Evolutionary conservation across 805 yeast genomes (phyloP).

Genomic region (Cyberlindnera americana): DNA sequence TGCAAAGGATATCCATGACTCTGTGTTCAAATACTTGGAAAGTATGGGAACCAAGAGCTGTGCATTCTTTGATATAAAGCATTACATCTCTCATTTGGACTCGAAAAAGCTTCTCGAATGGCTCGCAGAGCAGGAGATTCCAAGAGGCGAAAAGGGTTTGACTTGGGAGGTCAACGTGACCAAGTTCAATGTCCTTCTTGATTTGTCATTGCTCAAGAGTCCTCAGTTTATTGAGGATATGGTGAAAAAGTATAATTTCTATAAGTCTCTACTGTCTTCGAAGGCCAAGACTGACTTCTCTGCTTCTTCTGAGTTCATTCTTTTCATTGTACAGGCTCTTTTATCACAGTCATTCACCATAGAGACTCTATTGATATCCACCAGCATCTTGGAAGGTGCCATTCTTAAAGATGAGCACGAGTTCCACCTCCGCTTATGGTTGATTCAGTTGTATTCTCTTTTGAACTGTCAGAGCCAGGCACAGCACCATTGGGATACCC

Average conservation of each 20-base stretch:
- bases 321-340: constrained; percentile 47
- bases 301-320: constrained; percentile 60
- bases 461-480: constrained; percentile 56
- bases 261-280: constrained; percentile 33
- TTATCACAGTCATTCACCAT: constrained; percentile 23
- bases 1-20: constrained; percentile 21
- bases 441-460: constrained; percentile 56
- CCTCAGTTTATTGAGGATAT: constrained; percentile 30
- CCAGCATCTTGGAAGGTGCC: constrained; percentile 57
- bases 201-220: constrained; percentile 20
- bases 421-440: constrained; percentile 68
- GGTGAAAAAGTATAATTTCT: constrained; percentile 37
- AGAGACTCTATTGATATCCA: constrained; percentile 35
- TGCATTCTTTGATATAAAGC: constrained; percentile 57
- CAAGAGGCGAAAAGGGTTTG: constrained; percentile 22
- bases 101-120: constrained; percentile 16
- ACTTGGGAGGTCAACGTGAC: constrained; percentile 38
- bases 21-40: constrained; percentile 36
- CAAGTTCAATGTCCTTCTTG: constrained; percentile 44
- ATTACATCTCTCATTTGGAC: constrained; percentile 25
- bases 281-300: constrained; percentile 67
- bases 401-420: constrained; percentile 61
- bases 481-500: constrained; percentile 42
- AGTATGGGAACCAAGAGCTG: constrained; percentile 55
- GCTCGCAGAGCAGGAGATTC: constrained; percentile 25